Evolutionary conservation across 345 rosid genomes (phyloP).

Genomic region (Murraya koenigii): DNA sequence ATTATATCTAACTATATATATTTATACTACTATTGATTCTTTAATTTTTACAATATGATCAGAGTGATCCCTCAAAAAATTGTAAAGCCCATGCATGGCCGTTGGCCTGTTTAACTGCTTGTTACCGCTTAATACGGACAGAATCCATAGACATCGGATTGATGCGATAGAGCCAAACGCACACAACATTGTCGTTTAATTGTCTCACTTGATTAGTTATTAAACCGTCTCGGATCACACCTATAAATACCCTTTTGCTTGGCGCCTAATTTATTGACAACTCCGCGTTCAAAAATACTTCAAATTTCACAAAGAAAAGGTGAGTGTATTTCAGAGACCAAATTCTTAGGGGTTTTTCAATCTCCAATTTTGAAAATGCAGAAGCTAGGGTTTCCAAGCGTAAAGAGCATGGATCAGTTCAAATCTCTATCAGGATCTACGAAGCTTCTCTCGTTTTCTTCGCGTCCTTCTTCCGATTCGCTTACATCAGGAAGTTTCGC

Average conservation of each 20-base stretch:
- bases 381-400: slow-evolving; percentile 66
- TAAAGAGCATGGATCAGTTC: slow-evolving; percentile 65
- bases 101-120: neutral
- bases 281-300: neutral
- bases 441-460: slow-evolving; percentile 50
- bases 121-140: neutral
- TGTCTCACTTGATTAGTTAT: neutral
- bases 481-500: slow-evolving; percentile 62
- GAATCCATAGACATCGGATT: too few species aligned
- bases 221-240: neutral
- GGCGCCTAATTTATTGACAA: slow-evolving; percentile 10
- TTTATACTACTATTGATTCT: too few species aligned
- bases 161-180: neutral
- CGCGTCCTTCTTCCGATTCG: slow-evolving; percentile 54
- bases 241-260: neutral
- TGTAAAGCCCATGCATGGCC: neutral
- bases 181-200: neutral
- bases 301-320: neutral
- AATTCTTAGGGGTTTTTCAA: slow-evolving; percentile 11
- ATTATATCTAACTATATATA: too few species aligned
- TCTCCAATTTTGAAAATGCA: slow-evolving; percentile 43
- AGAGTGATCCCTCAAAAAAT: too few species aligned
- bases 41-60: neutral
- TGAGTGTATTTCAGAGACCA: neutral
- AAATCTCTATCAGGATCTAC: slow-evolving; percentile 48